These are phyloP conservation scores for Cyberlindnera xylosilytica DNA, from an alignment of 805 yeast species.

Conservation along the genomic window DNA sequence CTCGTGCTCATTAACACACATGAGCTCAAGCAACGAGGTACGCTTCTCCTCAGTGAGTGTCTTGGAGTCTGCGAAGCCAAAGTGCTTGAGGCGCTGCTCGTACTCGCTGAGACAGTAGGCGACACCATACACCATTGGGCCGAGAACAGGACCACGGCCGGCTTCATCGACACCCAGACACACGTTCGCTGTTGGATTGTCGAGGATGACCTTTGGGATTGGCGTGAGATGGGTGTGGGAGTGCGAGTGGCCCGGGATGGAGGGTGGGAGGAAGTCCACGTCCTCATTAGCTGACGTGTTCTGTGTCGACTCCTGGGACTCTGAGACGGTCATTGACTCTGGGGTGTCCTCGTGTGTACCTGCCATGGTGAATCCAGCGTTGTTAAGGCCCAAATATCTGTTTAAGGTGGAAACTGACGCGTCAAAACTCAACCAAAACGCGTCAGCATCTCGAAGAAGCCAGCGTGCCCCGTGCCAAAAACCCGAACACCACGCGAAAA, in stretches of 20 bases:
- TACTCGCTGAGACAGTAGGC: slow-evolving; percentile 67
- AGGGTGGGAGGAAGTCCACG: slow-evolving; percentile 29
- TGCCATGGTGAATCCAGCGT: too few relatives aligned
- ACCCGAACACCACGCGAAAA: neutral
- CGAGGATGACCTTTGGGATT: slow-evolving; percentile 41
- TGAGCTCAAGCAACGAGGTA: slow-evolving; percentile 52
- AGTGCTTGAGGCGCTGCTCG: slow-evolving; percentile 43
- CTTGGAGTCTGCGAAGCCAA: slow-evolving; percentile 93
- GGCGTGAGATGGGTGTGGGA: slow-evolving; percentile 49
- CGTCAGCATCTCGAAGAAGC: too few relatives aligned
- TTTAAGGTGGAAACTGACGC: too few relatives aligned
- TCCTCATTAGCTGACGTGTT: neutral
- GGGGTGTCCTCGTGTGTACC: neutral
- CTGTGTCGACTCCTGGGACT: neutral
- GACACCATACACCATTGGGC: slow-evolving; percentile 96
- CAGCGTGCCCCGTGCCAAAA: too few relatives aligned
- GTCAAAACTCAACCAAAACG: too few relatives aligned
- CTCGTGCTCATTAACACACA: slow-evolving; percentile 46
- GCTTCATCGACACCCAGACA: slow-evolving; percentile 95
- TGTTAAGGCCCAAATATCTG: too few relatives aligned
- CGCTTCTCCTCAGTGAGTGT: slow-evolving; percentile 73
- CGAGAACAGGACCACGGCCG: slow-evolving; percentile 96
- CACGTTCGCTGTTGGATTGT: slow-evolving; percentile 37
- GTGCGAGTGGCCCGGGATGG: slow-evolving; percentile 39
- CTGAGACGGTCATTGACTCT: neutral